phyloP scores from a whole-genome alignment of 2,329 filamentous ascomycete species.

The Xylaria sp. region DNA sequence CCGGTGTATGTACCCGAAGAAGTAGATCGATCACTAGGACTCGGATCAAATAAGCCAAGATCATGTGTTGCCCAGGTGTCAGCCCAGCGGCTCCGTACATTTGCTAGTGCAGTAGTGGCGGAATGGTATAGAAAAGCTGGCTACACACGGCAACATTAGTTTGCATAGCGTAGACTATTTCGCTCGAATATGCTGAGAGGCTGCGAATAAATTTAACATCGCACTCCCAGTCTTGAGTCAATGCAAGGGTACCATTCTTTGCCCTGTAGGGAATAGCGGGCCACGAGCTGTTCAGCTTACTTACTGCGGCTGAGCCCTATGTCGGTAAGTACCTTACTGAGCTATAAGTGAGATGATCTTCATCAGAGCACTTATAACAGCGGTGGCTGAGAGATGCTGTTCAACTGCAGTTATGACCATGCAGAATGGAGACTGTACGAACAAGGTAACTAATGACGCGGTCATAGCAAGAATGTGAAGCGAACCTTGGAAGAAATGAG shows the following conservation, averaged over 20 bases:
- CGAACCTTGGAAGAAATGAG: neutral
- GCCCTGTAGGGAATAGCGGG: slow-evolving; percentile 20
- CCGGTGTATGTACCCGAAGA: neutral
- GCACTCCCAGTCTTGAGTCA: neutral
- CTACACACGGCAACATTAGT: slow-evolving; percentile 2
- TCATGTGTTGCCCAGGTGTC: slow-evolving; percentile 11
- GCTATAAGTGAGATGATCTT: neutral
- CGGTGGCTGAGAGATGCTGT: too few species aligned
- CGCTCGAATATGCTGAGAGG: neutral
- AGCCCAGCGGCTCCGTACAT: slow-evolving; percentile 10
- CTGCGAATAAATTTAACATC: neutral
- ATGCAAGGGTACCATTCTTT: slow-evolving; percentile 14
- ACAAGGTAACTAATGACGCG: neutral
- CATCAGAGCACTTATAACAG: neutral
- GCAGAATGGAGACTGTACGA: neutral
- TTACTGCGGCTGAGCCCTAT: slow-evolving; percentile 30
- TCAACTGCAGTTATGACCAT: neutral
- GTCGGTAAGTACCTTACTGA: too few species aligned
- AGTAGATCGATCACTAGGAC: neutral
- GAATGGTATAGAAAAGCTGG: neutral
- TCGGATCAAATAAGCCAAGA: slow-evolving; percentile 6
- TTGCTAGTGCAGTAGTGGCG: neutral
- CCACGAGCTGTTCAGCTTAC: slow-evolving; percentile 4
- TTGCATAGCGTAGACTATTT: slow-evolving; percentile 1
- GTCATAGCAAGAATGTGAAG: neutral